Evolutionary conservation across 768 basidiomycete genomes (phyloP).

Genomic region (Tricholoma matsutake): DNA sequence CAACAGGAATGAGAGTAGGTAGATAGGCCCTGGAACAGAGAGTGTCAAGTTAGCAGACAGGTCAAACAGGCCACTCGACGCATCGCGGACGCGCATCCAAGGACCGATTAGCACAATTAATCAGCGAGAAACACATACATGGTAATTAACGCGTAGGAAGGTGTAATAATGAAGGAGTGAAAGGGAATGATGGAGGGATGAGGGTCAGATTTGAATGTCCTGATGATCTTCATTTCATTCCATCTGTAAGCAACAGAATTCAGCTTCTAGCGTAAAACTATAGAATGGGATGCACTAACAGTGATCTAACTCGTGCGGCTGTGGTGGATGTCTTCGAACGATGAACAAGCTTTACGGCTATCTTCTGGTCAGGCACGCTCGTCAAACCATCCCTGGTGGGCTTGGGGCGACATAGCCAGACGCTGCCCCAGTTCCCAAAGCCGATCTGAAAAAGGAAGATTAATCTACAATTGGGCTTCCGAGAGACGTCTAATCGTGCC

Average conservation of each 20-base stretch:
- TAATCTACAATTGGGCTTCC: conserved; percentile 1
- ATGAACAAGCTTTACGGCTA: conserved; percentile 94
- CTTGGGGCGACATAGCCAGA: conserved; percentile 76
- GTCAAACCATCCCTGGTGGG: conserved; percentile 34
- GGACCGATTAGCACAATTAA: neutral
- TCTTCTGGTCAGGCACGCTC: conserved; percentile 46
- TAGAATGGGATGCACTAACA: conserved; percentile 46
- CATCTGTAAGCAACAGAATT: conserved; percentile 49
- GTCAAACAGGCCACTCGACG: conserved; percentile 7
- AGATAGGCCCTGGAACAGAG: conserved; percentile 68
- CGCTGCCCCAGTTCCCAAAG: conserved; percentile 91
- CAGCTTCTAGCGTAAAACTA: conserved; percentile 1
- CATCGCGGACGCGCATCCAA: conserved; percentile 9
- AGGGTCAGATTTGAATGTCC: conserved; percentile 75
- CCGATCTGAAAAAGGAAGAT: conserved; percentile 58
- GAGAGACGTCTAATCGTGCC: conserved; percentile 35
- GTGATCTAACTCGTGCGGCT: conserved; percentile 82
- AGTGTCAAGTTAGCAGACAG: conserved; percentile 7
- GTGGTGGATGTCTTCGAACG: conserved; percentile 81
- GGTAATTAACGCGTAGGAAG: conserved; percentile 87
- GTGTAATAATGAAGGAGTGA: conserved; percentile 91
- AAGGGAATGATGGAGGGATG: conserved; percentile 94
- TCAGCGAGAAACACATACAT: conserved; percentile 54
- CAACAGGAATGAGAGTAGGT: conserved; percentile 83
- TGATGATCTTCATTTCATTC: conserved; percentile 98